phyloP scores from a whole-genome alignment of 106 monocot genomes.

The Phalaenopsis aphrodite region DNA sequence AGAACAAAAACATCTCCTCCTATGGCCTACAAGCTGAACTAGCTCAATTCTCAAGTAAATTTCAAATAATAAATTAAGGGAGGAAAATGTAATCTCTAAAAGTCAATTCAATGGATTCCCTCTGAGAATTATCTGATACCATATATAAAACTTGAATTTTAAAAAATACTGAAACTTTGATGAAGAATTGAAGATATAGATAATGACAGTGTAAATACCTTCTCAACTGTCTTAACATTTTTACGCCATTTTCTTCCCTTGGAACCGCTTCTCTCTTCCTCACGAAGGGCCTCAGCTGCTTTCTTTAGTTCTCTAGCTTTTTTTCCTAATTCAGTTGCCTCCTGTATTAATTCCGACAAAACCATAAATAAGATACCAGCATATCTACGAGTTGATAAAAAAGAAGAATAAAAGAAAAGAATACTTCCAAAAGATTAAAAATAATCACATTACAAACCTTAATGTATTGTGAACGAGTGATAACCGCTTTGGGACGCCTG shows the following conservation, averaged over 20 bases:
- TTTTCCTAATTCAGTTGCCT: conserved; percentile 94
- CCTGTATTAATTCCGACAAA: conserved; percentile 37
- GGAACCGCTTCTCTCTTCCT: conserved; percentile 79
- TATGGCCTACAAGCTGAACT: neutral
- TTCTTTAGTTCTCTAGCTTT: conserved; percentile 93
- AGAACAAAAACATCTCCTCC: neutral
- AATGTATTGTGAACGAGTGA: conserved; percentile 97
- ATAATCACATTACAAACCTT: conserved; percentile 41
- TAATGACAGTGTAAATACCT: conserved; percentile 28
- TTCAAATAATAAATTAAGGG: neutral
- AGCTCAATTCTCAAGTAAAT: neutral
- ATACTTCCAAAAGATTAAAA: neutral
- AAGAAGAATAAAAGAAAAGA: neutral
- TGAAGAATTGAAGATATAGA: neutral
- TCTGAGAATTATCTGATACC: neutral
- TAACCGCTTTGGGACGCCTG: conserved; percentile 89
- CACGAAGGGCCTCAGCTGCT: conserved; percentile 75
- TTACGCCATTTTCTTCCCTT: conserved; percentile 97
- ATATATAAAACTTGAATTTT: neutral
- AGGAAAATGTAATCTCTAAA: neutral
- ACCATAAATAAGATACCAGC: neutral
- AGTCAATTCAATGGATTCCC: neutral
- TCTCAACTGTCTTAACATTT: conserved; percentile 91
- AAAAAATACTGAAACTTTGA: neutral
- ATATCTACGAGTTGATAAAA: neutral